Conservation (phyloP, 768 basidiomycete genomes). For the Boletus huronensis region DNA sequence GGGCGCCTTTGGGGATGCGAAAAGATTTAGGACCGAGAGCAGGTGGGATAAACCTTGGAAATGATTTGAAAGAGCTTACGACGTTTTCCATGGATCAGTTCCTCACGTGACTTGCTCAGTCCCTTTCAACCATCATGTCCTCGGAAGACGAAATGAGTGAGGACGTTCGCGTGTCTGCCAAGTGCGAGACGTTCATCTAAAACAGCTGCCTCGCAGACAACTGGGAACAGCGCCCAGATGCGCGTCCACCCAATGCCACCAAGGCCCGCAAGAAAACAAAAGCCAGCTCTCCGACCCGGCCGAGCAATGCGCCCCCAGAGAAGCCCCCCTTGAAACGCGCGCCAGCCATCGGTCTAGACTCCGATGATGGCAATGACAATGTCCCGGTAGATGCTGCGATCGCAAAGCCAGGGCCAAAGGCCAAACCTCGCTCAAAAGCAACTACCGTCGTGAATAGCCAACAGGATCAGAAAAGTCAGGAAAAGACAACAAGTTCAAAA, state of each 20-base stretch:
- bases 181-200: constrained; percentile 23
- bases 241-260: constrained; percentile 6
- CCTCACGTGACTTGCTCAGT: constrained; percentile 9
- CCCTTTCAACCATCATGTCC: constrained; percentile 21
- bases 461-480: constrained; percentile 8
- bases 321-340: constrained; percentile 18
- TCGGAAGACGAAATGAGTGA: constrained; percentile 34
- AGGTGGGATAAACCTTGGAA: constrained; percentile 42
- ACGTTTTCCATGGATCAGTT: too few species aligned
- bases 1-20: constrained; percentile 51
- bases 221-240: constrained; percentile 14
- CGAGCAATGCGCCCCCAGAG: constrained; percentile 12
- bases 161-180: constrained; percentile 1
- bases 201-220: constrained; percentile 22
- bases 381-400: background rate
- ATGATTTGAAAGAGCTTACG: constrained; percentile 61
- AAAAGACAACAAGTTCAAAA: constrained; percentile 9
- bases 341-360: background rate
- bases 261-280: constrained; percentile 24
- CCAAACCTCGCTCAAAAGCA: constrained; percentile 18
- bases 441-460: constrained; percentile 1
- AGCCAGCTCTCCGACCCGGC: constrained; percentile 6
- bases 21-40: background rate
- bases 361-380: constrained; percentile 1
- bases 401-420: constrained; percentile 11